Evolutionary conservation across 202 grass and related monocot species (phyloP).

Genomic region (Saccharum hybrid): DNA sequence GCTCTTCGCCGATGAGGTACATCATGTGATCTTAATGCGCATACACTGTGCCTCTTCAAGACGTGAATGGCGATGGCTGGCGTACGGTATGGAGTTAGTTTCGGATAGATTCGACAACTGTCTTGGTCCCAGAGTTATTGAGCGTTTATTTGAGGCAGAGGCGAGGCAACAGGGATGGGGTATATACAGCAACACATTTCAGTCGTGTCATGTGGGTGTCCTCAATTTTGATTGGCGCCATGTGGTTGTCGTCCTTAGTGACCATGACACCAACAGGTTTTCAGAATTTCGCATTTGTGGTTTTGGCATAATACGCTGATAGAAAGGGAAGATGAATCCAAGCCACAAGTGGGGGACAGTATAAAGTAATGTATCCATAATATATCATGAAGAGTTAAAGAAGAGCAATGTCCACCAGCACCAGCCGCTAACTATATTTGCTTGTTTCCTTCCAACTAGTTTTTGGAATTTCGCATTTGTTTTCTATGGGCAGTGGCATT

Average conservation of each 20-base stretch:
- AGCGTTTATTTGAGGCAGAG: slow-evolving; percentile 46
- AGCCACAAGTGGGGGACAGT: not conserved
- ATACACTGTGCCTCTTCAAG: slow-evolving; percentile 6
- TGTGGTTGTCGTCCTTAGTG: slow-evolving; percentile 42
- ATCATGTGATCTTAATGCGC: slow-evolving; percentile 13
- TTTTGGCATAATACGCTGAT: slow-evolving; percentile 23
- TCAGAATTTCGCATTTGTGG: slow-evolving; percentile 17
- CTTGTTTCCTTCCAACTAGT: slow-evolving; percentile 10
- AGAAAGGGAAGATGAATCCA: not conserved
- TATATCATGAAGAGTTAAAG: not conserved
- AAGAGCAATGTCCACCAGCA: not conserved
- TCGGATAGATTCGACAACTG: slow-evolving; percentile 52
- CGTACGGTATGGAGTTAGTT: slow-evolving; percentile 10
- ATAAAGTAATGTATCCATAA: slow-evolving; percentile 14
- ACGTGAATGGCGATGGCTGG: not conserved
- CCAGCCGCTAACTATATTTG: not conserved
- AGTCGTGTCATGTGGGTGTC: slow-evolving; percentile 43
- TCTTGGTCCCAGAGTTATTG: slow-evolving; percentile 49
- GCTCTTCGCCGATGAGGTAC: slow-evolving; percentile 71
- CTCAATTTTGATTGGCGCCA: slow-evolving; percentile 52
- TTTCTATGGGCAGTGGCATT: not conserved
- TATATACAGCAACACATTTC: slow-evolving; percentile 42
- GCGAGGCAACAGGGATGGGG: slow-evolving; percentile 30
- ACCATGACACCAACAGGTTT: not conserved
- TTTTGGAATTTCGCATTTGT: not conserved